A percentile compares a stretch with the other conserved stretches of the same genome.
These are phyloP conservation scores for Dimocarpus longan DNA, from an alignment of 345 rosid species.

Conservation along the genomic window DNA sequence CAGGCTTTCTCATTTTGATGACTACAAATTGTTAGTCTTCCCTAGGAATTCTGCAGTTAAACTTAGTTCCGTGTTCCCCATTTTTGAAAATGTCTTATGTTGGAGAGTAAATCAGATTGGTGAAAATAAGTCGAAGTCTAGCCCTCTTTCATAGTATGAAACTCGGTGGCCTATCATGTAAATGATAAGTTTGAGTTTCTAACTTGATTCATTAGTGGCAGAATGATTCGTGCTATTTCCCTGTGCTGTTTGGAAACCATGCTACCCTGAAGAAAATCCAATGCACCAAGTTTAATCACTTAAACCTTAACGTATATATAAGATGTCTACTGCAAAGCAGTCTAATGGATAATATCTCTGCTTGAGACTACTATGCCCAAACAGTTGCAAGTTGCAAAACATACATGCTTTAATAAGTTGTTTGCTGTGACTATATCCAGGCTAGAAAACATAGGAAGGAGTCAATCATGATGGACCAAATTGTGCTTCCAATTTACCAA, in stretches of 20 bases:
- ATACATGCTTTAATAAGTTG: too few species aligned
- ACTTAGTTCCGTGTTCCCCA: background rate
- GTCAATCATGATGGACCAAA: background rate
- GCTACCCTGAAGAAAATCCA: background rate
- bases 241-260: background rate
- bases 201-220: background rate
- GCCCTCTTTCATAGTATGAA: background rate
- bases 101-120: background rate
- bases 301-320: background rate
- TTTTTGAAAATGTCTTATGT: background rate
- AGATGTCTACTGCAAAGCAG: background rate
- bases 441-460: background rate
- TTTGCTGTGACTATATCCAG: background rate
- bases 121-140: constrained; percentile 13
- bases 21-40: constrained; percentile 3
- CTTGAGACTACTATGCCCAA: background rate
- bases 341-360: constrained; percentile 3
- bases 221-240: background rate
- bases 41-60: background rate
- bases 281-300: constrained; percentile 1
- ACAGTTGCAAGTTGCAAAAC: too few species aligned
- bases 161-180: background rate
- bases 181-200: constrained; percentile 1
- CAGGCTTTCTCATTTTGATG: background rate
- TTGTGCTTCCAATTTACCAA: background rate